Evolutionary conservation across 805 yeast species (phyloP), one percentile per base, ranked within the genome.

Genomic region (Tetrapisispora pingtungensis): DNA sequence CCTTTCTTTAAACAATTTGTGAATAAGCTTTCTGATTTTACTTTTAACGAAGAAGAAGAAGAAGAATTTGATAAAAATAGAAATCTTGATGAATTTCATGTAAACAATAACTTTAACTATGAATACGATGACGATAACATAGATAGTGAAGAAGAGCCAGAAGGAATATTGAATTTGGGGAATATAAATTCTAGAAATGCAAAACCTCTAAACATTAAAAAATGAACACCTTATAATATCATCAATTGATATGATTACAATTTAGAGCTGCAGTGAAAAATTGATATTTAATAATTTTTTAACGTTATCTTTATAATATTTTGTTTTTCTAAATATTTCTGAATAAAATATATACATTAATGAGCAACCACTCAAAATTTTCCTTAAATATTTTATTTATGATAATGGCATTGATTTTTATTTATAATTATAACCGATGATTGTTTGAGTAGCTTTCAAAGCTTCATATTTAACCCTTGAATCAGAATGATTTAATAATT

Each of bases 391-490:
- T 33, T 19, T 33, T 10, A 19, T 19, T 32, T 10, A 15, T 5
- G 7, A 18, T 18, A 13, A 36, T 13, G 10, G 28, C 10, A 39
- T 7, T 26, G 26, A 8, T 20, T 3, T n/a, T 27, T 33, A 36
- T 42, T 36, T 35, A 31, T 42, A 75, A n/a, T 82, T 73, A 58
- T 86, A 87, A 3, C 96, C 87, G 43, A 93, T 94, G 56, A 93
- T 77, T 46, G 81, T 76, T 69, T 93, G 98, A n/a, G 96, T 86
- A 4, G 97, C 88, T 64, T 85, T 86, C 59, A 93, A 75, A 1
- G 97, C 97, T 69, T 90, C 96, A 61, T 83, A 93, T 61, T 90
- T 85, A 52, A 93, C 89, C 59, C 86, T 93, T 19, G 89, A 75
- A 62, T 88, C 89, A 35, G 81, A 76, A 46, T 80, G 78, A 57